A percentile compares a stretch with the other conserved stretches of the same genome.
Evolutionary conservation across 1,284 basidiomycete species (phyloP).

Genomic region (Bondarzewia mesenterica): DNA sequence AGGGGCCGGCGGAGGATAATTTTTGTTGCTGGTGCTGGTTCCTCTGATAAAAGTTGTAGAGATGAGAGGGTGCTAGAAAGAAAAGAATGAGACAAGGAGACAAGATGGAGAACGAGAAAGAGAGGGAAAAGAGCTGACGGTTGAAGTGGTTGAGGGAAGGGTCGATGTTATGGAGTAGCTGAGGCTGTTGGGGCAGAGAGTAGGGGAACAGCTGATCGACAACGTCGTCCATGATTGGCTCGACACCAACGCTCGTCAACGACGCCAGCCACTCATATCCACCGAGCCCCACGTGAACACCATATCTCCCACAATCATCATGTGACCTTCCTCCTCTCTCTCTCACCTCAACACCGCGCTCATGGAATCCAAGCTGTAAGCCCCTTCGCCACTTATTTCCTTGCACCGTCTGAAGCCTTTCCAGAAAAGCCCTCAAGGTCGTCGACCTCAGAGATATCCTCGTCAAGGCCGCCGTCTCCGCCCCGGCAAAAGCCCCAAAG

Average conservation of each 20-base stretch:
- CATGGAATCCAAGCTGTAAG: conserved; percentile 45
- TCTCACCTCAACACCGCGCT: conserved; percentile 12
- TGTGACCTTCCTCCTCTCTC: conserved; percentile 13
- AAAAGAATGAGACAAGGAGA: not conserved
- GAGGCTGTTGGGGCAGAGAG: conserved; percentile 37
- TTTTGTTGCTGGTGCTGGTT: no score
- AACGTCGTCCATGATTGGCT: conserved; percentile 38
- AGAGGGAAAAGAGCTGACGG: not conserved
- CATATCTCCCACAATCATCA: conserved; percentile 3
- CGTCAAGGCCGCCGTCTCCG: conserved; percentile 36
- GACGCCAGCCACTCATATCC: conserved; percentile 13
- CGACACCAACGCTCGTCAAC: conserved; percentile 1
- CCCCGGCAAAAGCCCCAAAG: conserved; percentile 54
- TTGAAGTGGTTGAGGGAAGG: conserved; percentile 7
- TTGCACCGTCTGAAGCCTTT: conserved; percentile 1
- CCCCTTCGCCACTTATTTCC: not conserved
- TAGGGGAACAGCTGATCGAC: conserved; percentile 59
- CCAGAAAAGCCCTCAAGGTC: conserved; percentile 59
- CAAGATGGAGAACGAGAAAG: not conserved
- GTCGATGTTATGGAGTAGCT: conserved; percentile 23
- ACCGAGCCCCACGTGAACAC: conserved; percentile 10
- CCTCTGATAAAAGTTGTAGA: conserved; percentile 11
- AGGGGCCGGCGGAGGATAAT: not conserved
- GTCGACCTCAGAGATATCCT: conserved; percentile 61
- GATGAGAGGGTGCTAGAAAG: conserved; percentile 5